Conservation (phyloP, 2,329 filamentous ascomycete species). For the Teratosphaeria viscida region DNA sequence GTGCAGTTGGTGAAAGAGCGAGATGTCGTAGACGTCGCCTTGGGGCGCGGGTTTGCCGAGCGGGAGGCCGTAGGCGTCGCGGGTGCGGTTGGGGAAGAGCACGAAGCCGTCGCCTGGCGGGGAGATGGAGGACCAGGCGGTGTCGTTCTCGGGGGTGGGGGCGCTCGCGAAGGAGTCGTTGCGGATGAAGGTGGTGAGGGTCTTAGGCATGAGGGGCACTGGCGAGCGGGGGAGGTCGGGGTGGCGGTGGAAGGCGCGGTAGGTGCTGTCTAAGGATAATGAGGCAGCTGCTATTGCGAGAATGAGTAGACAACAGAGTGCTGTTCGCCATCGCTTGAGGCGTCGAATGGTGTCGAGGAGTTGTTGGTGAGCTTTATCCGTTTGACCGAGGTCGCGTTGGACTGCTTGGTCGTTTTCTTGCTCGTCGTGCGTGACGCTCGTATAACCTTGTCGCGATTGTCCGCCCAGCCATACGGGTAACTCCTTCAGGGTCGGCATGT, state of each 20-base stretch:
- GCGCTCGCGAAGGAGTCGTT: slow-evolving; percentile 15
- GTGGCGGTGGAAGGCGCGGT: neutral
- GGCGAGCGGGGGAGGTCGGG: neutral
- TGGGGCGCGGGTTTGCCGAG: slow-evolving; percentile 17
- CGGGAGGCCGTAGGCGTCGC: slow-evolving; percentile 14
- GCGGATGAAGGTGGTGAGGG: slow-evolving; percentile 14
- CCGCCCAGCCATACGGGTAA: neutral
- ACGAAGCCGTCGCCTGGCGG: slow-evolving; percentile 26
- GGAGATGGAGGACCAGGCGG: slow-evolving; percentile 19
- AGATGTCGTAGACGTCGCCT: slow-evolving; percentile 24
- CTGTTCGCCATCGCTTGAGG: neutral
- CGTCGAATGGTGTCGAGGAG: neutral
- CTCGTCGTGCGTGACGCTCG: neutral
- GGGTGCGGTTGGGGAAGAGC: slow-evolving; percentile 14
- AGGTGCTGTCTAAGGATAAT: neutral
- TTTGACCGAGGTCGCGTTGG: neutral
- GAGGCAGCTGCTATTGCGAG: neutral
- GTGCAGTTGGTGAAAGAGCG: slow-evolving; percentile 28
- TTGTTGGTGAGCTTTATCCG: neutral
- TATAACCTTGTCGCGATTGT: neutral
- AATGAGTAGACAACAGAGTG: neutral
- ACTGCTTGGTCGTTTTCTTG: neutral
- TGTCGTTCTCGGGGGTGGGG: slow-evolving; percentile 15
- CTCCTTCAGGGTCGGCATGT: neutral
- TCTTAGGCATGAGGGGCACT: neutral